These are phyloP conservation scores for Penicillium sp. DNA, from an alignment of 2,329 filamentous ascomycete genomes.

Conservation along the genomic window DNA sequence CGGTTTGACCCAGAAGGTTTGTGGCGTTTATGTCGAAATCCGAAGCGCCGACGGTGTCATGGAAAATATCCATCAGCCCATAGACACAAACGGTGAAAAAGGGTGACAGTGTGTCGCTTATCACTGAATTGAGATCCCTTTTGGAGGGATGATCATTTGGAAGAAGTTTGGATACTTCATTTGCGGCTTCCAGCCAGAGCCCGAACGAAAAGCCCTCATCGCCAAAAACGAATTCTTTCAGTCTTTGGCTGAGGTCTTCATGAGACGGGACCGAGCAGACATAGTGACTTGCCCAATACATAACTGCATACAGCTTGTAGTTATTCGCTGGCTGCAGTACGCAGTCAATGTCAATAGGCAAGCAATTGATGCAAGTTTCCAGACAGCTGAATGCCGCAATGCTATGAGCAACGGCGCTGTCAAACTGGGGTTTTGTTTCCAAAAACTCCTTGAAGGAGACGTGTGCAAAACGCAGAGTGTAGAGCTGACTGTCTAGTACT, in stretches of 20 bases:
- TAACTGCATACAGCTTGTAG: background rate
- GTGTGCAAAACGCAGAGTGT: background rate
- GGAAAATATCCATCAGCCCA: background rate
- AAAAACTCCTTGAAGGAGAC: background rate
- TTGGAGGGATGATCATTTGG: background rate
- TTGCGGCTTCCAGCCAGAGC: background rate
- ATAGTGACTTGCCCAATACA: background rate
- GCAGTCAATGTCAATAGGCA: background rate
- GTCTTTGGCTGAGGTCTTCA: background rate
- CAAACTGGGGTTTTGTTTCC: background rate
- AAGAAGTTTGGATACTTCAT: background rate
- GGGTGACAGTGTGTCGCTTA: background rate
- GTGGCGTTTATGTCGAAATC: background rate
- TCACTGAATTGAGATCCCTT: background rate
- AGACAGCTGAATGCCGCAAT: background rate
- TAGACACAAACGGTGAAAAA: background rate
- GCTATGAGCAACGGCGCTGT: background rate
- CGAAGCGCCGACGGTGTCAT: background rate
- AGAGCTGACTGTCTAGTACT: background rate
- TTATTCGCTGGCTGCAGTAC: background rate
- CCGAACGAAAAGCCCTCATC: background rate
- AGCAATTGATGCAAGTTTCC: background rate
- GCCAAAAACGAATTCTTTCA: background rate
- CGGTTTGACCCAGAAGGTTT: background rate
- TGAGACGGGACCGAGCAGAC: background rate